A percentile compares a stretch with the other conserved stretches of the same genome.
phyloP scores from a whole-genome alignment of 768 basidiomycete genomes.

The Lactarius hengduanensis region DNA sequence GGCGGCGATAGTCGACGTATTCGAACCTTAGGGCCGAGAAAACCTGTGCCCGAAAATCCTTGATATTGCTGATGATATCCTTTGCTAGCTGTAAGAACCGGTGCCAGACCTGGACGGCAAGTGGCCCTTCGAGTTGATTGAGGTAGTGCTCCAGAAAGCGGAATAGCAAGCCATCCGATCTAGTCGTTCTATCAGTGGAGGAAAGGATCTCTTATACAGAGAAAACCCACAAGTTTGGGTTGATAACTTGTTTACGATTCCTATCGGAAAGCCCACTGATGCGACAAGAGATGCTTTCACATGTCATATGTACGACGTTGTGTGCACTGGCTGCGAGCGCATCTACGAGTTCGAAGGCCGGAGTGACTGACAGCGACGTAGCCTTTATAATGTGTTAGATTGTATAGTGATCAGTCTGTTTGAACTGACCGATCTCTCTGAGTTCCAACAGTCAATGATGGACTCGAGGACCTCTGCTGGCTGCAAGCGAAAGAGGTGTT shows the following conservation, averaged over 20 bases:
- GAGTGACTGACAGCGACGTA: conserved; percentile 33
- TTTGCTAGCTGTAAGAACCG: conserved; percentile 75
- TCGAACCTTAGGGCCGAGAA: conserved; percentile 72
- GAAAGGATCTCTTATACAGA: background rate
- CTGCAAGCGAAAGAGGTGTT: conserved; percentile 80
- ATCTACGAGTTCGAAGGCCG: conserved; percentile 81
- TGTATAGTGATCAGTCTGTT: background rate
- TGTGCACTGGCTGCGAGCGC: conserved; percentile 81
- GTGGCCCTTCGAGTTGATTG: conserved; percentile 77
- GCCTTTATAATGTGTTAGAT: conserved; percentile 19
- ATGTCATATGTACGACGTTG: conserved; percentile 83
- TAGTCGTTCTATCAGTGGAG: conserved; percentile 34
- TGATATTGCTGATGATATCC: conserved; percentile 64
- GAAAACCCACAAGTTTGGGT: conserved; percentile 62
- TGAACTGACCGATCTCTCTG: conserved; percentile 47
- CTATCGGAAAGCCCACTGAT: conserved; percentile 56
- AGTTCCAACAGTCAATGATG: conserved; percentile 79
- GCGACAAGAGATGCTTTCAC: conserved; percentile 73
- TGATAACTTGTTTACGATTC: conserved; percentile 56
- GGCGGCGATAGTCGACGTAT: conserved; percentile 1
- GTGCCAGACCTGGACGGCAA: conserved; percentile 91
- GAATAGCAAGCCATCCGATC: conserved; percentile 72
- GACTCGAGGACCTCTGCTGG: conserved; percentile 82
- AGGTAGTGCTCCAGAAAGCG: conserved; percentile 88
- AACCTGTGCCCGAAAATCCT: conserved; percentile 67